Evolutionary conservation across 164 flowering plant genomes (phyloP).

Genomic region (Echeveria elegans): DNA sequence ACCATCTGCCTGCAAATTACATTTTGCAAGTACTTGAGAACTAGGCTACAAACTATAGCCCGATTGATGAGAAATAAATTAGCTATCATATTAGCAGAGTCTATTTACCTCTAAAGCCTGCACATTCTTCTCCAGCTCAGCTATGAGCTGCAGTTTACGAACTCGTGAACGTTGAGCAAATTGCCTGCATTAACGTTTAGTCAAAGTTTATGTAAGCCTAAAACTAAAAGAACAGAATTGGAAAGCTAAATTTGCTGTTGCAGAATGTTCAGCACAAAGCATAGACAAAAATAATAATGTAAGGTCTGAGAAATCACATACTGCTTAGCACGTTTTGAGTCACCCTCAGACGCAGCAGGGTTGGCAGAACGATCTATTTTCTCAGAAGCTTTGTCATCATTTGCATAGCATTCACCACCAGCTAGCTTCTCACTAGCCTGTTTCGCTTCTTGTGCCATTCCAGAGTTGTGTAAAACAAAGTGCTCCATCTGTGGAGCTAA

Average conservation of each 20-base stretch:
- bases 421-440: constrained; percentile 29
- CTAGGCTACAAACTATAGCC: neutral
- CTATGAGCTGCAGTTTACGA: constrained; percentile 94
- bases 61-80: neutral
- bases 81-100: neutral
- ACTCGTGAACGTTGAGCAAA: constrained; percentile 95
- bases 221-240: neutral
- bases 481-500: constrained; percentile 25
- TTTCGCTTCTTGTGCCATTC: constrained; percentile 34
- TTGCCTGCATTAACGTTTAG: constrained; percentile 48
- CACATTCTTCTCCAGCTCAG: constrained; percentile 86
- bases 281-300: neutral
- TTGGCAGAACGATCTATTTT: constrained; percentile 38
- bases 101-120: constrained; percentile 71
- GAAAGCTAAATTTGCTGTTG: neutral
- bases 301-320: constrained; percentile 21
- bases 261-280: neutral
- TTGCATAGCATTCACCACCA: constrained; percentile 24
- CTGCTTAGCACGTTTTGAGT: constrained; percentile 85
- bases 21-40: constrained; percentile 6
- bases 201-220: neutral
- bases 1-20: constrained; percentile 66
- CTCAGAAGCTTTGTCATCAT: constrained; percentile 43
- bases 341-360: constrained; percentile 54
- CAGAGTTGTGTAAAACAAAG: constrained; percentile 23